Base-by-base conservation (phyloP, 2,329 filamentous ascomycete genomes). In the Xylaria sp. region DNA sequence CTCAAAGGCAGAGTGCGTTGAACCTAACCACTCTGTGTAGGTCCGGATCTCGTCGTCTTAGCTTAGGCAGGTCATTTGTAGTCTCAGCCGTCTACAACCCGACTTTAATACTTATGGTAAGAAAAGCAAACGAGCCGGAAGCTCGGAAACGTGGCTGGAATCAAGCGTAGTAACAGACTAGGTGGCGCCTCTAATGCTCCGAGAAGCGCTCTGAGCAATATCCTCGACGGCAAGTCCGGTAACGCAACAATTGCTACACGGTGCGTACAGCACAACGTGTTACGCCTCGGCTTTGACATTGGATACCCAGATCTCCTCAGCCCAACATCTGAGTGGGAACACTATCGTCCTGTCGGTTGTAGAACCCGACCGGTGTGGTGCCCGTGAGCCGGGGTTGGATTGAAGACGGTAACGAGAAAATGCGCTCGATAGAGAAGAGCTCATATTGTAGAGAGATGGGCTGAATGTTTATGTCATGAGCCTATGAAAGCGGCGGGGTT, bases 351-450 rank as follows among this genome's bases (percentile, higher is more conserved):
- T 38, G 28, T 46, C 33, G 28, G 33, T 9, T 13, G 48, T 28
- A 65, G 20, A 53, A 59, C n/a, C 28, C 6, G 17, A 60, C 56
- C 15, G 48, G 38, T 59, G 63, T 46, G 46, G 20, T 20, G 38
- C 20, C 38, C 11, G n/a, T 17, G 26, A 3, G 31, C 33, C 28
- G n/a, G 15, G 28, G 36, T 13, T 36, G 48, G 28, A 31, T 51
- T 38, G n/a, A 26, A 9, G 56, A 49, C 49, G 28, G 49, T 17
- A 36, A 59, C 33, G 44, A 42, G 33, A 33, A 40, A 26, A 44
- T 26, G 49, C 15, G 42, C 44, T 58, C 36, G 28, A 40, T 11
- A 11, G 10, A 36, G 28, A 53, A 11, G 4, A 26, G 23, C 36
- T 28, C 31, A 56, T 38, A 44, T 20, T 28, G 20, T 17, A 26